Evolutionary conservation across 2,329 filamentous ascomycete genomes (phyloP).

Genomic region (Endoconidiophora laricicola): DNA sequence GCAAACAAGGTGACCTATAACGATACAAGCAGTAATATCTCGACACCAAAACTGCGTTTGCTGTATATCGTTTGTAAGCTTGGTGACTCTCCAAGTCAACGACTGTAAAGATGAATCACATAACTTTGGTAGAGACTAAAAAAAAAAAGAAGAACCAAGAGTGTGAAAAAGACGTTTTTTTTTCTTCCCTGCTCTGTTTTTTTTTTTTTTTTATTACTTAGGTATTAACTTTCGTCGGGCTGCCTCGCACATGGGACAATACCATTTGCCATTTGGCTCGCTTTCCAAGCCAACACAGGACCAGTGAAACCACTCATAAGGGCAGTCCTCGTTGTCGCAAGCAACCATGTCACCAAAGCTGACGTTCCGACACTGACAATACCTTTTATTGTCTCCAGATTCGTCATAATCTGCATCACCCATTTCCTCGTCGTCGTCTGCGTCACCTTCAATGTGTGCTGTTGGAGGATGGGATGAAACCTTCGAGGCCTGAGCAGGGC

Average conservation of each 20-base stretch:
- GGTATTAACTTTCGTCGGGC: slow-evolving; percentile 27
- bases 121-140: not conserved
- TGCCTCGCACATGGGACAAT: slow-evolving; percentile 44
- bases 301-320: slow-evolving; percentile 82
- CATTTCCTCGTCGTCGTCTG: slow-evolving; percentile 38
- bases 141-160: too few relatives aligned
- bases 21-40: too few relatives aligned
- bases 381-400: slow-evolving; percentile 61
- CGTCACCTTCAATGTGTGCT: slow-evolving; percentile 21
- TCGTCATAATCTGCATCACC: slow-evolving; percentile 49
- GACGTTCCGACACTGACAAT: slow-evolving; percentile 69
- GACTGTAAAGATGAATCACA: too few relatives aligned
- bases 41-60: too few relatives aligned
- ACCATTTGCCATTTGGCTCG: slow-evolving; percentile 52
- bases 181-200: not conserved
- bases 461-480: slow-evolving; percentile 13
- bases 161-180: not conserved
- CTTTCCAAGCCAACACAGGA: slow-evolving; percentile 51
- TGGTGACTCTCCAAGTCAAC: too few relatives aligned
- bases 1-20: too few relatives aligned
- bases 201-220: not conserved
- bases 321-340: slow-evolving; percentile 69
- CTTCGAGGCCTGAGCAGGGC: not conserved
- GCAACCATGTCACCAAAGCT: slow-evolving; percentile 82
- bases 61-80: too few relatives aligned